A percentile compares a stretch with the other conserved stretches of the same genome.
phyloP scores from a whole-genome alignment of 768 basidiomycete genomes.

The Xanthoconium stramineum region DNA sequence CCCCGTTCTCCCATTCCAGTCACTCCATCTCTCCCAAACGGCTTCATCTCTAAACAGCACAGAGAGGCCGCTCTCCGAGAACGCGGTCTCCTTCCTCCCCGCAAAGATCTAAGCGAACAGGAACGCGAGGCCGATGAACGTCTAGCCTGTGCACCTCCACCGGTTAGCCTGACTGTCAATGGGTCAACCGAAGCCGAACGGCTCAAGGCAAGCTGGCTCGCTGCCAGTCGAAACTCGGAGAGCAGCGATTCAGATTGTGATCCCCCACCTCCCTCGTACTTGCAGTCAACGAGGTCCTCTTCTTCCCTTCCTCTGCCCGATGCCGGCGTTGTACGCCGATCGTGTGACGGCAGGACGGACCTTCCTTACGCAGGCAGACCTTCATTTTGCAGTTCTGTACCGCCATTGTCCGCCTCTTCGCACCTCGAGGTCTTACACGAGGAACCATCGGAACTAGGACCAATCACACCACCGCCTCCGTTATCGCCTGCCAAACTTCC shows the following conservation, averaged over 20 bases:
- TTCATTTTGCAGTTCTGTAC: conserved; percentile 20
- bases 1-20: conserved; percentile 3
- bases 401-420: conserved; percentile 24
- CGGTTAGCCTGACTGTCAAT: conserved; percentile 18
- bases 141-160: conserved; percentile 35
- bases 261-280: not conserved
- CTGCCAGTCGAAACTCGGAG: conserved; percentile 32
- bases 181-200: conserved; percentile 45
- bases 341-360: conserved; percentile 16
- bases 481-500: not conserved
- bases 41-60: conserved; percentile 20
- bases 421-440: conserved; percentile 30
- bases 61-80: conserved; percentile 57
- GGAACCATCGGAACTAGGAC: conserved; percentile 24
- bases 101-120: conserved; percentile 34
- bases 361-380: conserved; percentile 13
- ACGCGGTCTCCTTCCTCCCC: conserved; percentile 54
- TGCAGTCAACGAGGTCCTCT: not conserved
- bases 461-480: conserved; percentile 11
- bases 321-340: not conserved
- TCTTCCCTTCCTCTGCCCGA: conserved; percentile 4
- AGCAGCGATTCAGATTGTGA: conserved; percentile 23
- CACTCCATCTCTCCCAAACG: conserved; percentile 21
- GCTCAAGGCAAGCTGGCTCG: conserved; percentile 55
- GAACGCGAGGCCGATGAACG: conserved; percentile 43